A percentile compares a stretch with the other conserved stretches of the same genome.
phyloP scores from a whole-genome alignment of 163 green algal species.

The Chloroidium sp. region DNA sequence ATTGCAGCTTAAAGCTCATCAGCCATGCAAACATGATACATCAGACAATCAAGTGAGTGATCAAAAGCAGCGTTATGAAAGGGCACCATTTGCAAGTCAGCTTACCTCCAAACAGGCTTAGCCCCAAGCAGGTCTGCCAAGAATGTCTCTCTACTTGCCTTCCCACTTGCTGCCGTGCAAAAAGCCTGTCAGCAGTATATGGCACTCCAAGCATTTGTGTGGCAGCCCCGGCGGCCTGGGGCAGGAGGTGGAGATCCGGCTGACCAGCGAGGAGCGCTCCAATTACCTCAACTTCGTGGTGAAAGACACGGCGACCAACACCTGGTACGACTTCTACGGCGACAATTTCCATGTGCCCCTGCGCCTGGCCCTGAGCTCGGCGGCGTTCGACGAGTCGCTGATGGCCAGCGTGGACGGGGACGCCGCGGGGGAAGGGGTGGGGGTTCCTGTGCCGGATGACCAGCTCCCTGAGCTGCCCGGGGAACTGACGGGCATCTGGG shows the following conservation, averaged over 20 bases:
- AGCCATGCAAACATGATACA: neutral
- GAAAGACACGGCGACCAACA: conserved; percentile 77
- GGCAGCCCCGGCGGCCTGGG: conserved; percentile 4
- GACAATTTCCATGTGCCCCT: conserved; percentile 82
- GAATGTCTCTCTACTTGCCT: neutral
- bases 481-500: conserved; percentile 88
- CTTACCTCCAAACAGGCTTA: too few species aligned
- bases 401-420: too few species aligned
- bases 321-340: conserved; percentile 78
- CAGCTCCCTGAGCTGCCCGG: conserved; percentile 52
- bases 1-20: neutral
- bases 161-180: neutral
- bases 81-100: too few species aligned
- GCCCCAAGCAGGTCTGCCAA: neutral
- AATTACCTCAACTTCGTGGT: conserved; percentile 92
- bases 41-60: too few species aligned
- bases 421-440: neutral
- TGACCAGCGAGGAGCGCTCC: conserved; percentile 60
- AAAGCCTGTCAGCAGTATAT: neutral
- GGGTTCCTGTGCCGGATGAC: conserved; percentile 5
- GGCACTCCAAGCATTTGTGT: neutral
- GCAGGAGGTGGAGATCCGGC: conserved; percentile 43
- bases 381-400: conserved; percentile 8
- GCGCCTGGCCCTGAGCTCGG: conserved; percentile 2
- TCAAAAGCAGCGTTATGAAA: too few species aligned